These are phyloP conservation scores for Penicillium sp. DNA, from an alignment of 2,329 filamentous ascomycete species.

Conservation along the genomic window DNA sequence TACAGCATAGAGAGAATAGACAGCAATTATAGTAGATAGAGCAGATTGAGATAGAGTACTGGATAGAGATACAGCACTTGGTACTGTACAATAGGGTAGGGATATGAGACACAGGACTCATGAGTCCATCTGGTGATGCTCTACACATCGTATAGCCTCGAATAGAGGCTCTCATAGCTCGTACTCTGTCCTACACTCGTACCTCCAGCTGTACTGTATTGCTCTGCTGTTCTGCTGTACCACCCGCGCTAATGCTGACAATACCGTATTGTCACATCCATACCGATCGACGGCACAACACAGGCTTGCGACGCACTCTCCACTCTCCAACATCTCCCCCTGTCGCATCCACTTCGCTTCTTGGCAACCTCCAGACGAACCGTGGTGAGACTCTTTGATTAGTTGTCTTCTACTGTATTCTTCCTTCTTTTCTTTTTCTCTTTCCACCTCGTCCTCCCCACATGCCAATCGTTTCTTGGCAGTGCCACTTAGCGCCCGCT, in stretches of 20 bases:
- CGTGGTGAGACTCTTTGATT: background rate
- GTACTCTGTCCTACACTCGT: background rate
- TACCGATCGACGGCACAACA: slow-evolving; percentile 10
- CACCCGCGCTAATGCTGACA: background rate
- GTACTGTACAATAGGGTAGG: too few relatives aligned
- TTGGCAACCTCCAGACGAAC: slow-evolving; percentile 4
- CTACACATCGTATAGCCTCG: too few relatives aligned
- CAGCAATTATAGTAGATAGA: background rate
- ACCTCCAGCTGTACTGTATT: background rate
- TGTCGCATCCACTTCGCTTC: background rate
- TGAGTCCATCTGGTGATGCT: too few relatives aligned
- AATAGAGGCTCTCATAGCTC: too few relatives aligned
- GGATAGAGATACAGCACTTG: too few relatives aligned
- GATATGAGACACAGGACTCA: too few relatives aligned
- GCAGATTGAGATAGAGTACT: too few relatives aligned
- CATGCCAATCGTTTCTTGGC: background rate
- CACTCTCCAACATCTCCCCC: background rate
- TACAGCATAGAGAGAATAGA: background rate
- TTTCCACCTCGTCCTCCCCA: background rate
- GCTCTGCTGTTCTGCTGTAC: background rate
- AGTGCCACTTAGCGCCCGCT: background rate
- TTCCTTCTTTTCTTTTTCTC: background rate
- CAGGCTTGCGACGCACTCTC: slow-evolving; percentile 12
- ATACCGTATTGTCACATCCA: background rate
- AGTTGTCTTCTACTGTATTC: background rate